Evolutionary conservation across 139 green algal species (phyloP).

Genomic region (Micractinium sp.): DNA sequence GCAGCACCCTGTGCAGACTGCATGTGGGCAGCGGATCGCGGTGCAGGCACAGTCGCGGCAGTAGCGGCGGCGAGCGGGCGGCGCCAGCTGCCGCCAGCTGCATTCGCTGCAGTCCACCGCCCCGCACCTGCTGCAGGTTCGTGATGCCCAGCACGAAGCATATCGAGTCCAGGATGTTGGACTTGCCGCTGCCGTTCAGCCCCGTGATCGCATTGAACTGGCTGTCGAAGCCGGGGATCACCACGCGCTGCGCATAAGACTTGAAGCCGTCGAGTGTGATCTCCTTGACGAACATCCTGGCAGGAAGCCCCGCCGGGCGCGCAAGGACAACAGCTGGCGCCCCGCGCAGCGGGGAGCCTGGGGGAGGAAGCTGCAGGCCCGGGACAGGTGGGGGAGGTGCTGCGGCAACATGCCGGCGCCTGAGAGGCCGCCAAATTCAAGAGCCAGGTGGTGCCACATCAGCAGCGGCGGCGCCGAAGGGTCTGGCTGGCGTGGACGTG

Average conservation of each 20-base stretch:
- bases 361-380: too few relatives aligned
- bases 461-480: too few relatives aligned
- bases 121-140: slow-evolving; percentile 88
- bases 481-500: too few relatives aligned
- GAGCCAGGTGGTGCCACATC: too few relatives aligned
- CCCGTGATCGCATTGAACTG: slow-evolving; percentile 99
- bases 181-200: slow-evolving; percentile 98
- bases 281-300: slow-evolving; percentile 94
- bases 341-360: too few relatives aligned
- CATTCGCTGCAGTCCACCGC: not conserved
- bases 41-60: too few relatives aligned
- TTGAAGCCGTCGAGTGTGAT: slow-evolving; percentile 99
- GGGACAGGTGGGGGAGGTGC: too few relatives aligned
- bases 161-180: slow-evolving; percentile 99
- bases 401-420: too few relatives aligned
- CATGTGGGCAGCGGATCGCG: too few relatives aligned
- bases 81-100: not conserved
- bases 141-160: slow-evolving; percentile 99
- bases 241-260: slow-evolving; percentile 93
- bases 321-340: too few relatives aligned
- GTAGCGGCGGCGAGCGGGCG: not conserved
- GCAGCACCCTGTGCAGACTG: not conserved
- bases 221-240: slow-evolving; percentile 88
- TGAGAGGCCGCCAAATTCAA: too few relatives aligned
- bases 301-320: too few relatives aligned